Evolutionary conservation across 139 green algal species (phyloP).

Genomic region (Parachlorella kessleri): DNA sequence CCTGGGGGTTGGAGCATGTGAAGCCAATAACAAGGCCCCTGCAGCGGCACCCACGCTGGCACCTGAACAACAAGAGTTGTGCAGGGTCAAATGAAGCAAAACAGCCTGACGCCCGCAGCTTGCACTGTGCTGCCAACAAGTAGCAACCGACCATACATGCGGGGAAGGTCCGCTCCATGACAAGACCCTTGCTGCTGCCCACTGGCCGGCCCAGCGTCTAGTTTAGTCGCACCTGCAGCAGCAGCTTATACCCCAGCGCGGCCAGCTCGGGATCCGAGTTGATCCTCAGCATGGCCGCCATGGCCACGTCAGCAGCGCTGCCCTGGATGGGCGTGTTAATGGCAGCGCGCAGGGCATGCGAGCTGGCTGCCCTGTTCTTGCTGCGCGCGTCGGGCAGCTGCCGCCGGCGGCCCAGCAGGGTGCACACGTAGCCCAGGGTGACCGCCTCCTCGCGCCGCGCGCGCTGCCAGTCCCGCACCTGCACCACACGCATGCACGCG

Average conservation of each 20-base stretch:
- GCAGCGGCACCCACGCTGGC: too few relatives aligned
- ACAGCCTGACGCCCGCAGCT: too few relatives aligned
- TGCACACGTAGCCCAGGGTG: conserved; percentile 69
- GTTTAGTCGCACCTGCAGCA: conserved; percentile 94
- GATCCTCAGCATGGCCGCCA: conserved; percentile 94
- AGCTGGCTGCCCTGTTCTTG: conserved; percentile 22
- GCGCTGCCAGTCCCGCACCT: conserved; percentile 85
- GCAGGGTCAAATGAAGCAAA: too few relatives aligned
- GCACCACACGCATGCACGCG: too few relatives aligned
- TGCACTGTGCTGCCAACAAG: too few relatives aligned
- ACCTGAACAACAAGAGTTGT: too few relatives aligned
- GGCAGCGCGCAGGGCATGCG: conserved; percentile 77
- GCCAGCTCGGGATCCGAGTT: conserved; percentile 56
- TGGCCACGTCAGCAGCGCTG: conserved; percentile 92
- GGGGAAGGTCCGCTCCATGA: too few relatives aligned
- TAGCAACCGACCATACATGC: too few relatives aligned
- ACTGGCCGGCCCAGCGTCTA: too few relatives aligned
- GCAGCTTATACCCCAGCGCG: conserved; percentile 84
- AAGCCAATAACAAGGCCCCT: too few relatives aligned
- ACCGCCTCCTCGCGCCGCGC: conserved; percentile 53
- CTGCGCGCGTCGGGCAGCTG: conserved; percentile 72
- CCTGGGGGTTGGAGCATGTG: too few relatives aligned
- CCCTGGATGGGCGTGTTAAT: conserved; percentile 99
- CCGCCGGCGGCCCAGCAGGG: conserved; percentile 84
- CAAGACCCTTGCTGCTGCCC: too few relatives aligned